Conservation (phyloP, 768 basidiomycete genomes). For the Arthromyces matolae region DNA sequence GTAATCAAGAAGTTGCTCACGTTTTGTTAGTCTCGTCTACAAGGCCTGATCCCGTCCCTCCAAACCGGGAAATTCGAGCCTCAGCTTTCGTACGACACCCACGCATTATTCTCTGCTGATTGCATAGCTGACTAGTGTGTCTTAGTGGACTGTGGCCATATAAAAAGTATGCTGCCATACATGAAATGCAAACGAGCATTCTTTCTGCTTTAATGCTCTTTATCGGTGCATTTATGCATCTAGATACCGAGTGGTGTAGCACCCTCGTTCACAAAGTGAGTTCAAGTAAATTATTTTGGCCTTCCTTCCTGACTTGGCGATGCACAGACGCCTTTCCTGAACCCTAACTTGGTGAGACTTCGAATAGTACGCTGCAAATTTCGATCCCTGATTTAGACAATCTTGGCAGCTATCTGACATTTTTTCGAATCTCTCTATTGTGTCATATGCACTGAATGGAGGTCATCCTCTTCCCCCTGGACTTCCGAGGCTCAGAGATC, state of each 20-base stretch:
- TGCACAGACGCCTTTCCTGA: conserved; percentile 40
- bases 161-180: conserved; percentile 31
- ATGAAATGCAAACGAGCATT: conserved; percentile 30
- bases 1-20: not conserved
- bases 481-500: conserved; percentile 37
- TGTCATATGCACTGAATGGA: conserved; percentile 33
- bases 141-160: conserved; percentile 40
- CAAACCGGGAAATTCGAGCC: conserved; percentile 39
- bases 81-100: conserved; percentile 34
- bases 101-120: not conserved
- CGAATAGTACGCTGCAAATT: too few species aligned
- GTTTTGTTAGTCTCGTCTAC: conserved; percentile 32
- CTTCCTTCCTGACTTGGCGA: not conserved
- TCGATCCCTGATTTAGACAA: not conserved
- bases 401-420: conserved; percentile 37
- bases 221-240: conserved; percentile 35
- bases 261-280: conserved; percentile 39
- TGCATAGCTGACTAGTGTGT: not conserved
- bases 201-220: conserved; percentile 34
- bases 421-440: conserved; percentile 37
- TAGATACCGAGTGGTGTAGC: conserved; percentile 42
- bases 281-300: not conserved
- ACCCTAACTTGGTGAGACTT: conserved; percentile 38
- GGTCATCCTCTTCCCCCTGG: conserved; percentile 36
- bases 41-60: conserved; percentile 34